Evolutionary conservation across 2,329 filamentous ascomycete genomes (phyloP).

Genomic region (Cercospora canescens): DNA sequence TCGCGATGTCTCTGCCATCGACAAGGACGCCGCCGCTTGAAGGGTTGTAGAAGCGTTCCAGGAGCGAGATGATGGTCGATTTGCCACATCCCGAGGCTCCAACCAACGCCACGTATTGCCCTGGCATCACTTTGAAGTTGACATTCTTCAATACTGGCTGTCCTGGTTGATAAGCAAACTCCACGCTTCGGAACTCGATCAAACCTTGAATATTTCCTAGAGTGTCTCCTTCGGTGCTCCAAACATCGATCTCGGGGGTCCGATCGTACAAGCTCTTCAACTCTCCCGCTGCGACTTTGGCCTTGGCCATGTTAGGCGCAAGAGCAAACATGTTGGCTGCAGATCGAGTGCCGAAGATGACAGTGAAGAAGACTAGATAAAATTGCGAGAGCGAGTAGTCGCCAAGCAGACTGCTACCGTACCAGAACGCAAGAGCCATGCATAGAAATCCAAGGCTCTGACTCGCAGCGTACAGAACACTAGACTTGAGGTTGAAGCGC

Average conservation of each 20-base stretch:
- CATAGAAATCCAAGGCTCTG: slow-evolving; percentile 29
- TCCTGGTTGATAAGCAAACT: slow-evolving; percentile 67
- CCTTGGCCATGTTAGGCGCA: slow-evolving; percentile 38
- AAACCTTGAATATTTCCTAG: slow-evolving; percentile 6
- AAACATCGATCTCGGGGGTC: slow-evolving; percentile 9
- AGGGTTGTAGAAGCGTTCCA: slow-evolving; percentile 51
- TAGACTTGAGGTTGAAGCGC: slow-evolving; percentile 18
- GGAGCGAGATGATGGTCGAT: slow-evolving; percentile 46
- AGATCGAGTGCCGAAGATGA: slow-evolving; percentile 65
- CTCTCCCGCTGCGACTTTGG: slow-evolving; percentile 28
- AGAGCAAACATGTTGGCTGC: slow-evolving; percentile 68
- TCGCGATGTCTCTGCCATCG: slow-evolving; percentile 59
- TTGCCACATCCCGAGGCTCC: slow-evolving; percentile 52
- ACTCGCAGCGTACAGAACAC: slow-evolving; percentile 27
- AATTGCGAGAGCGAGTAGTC: slow-evolving; percentile 44
- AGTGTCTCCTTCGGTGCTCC: slow-evolving; percentile 35
- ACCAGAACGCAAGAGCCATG: slow-evolving; percentile 32
- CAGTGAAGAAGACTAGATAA: slow-evolving; percentile 59
- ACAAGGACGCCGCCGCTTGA: slow-evolving; percentile 40
- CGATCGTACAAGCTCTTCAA: slow-evolving; percentile 8
- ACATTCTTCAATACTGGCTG: slow-evolving; percentile 54
- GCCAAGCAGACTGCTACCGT: slow-evolving; percentile 31
- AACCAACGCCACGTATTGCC: slow-evolving; percentile 48
- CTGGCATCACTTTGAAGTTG: slow-evolving; percentile 30
- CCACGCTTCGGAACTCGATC: slow-evolving; percentile 60